Evolutionary conservation across 129 eudicot genomes (phyloP).

Genomic region (Chrysanthemum lavandulifolium): DNA sequence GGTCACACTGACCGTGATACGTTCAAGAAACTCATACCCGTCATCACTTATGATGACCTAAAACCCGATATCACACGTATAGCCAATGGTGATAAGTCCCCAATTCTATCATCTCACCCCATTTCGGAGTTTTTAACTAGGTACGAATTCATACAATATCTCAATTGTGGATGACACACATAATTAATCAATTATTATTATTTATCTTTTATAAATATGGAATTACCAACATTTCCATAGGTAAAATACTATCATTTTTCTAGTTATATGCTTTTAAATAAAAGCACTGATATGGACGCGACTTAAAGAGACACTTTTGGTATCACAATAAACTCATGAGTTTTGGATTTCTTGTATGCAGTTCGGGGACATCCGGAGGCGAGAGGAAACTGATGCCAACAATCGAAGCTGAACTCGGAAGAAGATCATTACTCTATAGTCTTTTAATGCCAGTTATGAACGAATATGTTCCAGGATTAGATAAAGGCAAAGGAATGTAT

Average conservation of each 20-base stretch:
- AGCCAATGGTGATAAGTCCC: constrained; percentile 77
- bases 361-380: constrained; percentile 85
- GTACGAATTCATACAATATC: constrained; percentile 20
- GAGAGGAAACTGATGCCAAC: constrained; percentile 84
- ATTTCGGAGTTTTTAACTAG: constrained; percentile 78
- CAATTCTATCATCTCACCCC: constrained; percentile 67
- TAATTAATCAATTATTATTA: too few relatives aligned
- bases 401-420: constrained; percentile 59
- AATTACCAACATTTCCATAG: too few relatives aligned
- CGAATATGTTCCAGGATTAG: constrained; percentile 67
- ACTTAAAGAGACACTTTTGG: too few relatives aligned
- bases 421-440: constrained; percentile 61
- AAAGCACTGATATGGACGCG: too few relatives aligned
- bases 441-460: constrained; percentile 72
- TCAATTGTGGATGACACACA: too few relatives aligned
- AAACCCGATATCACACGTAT: constrained; percentile 60
- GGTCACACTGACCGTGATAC: constrained; percentile 49
- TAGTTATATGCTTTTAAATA: too few relatives aligned
- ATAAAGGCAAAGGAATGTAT: constrained; percentile 83
- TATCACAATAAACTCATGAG: not conserved
- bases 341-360: constrained; percentile 19
- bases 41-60: constrained; percentile 63
- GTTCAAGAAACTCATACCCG: constrained; percentile 69
- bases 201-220: too few relatives aligned
- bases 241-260: too few relatives aligned